Evolutionary conservation across 192 early-diverging fungal species (phyloP).

Genomic region (Gorgonomyces haynaldii): DNA sequence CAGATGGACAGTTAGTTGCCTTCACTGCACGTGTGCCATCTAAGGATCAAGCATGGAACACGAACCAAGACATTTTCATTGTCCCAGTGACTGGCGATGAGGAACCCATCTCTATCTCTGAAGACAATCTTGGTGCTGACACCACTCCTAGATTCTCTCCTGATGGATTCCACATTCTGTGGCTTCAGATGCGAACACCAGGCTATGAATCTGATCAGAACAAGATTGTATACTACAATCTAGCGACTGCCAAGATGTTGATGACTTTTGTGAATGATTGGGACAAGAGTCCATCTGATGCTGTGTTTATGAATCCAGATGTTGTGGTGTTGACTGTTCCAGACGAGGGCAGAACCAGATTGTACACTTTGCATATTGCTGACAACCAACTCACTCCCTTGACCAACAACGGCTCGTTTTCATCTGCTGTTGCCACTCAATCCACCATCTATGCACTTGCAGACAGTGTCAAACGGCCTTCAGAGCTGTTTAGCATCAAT

Average conservation of each 20-base stretch:
- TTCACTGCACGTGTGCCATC: constrained; percentile 60
- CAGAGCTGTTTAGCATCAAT: no score
- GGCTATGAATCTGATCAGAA: constrained; percentile 72
- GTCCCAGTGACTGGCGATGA: constrained; percentile 37
- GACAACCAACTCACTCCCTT: background rate
- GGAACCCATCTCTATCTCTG: constrained; percentile 31
- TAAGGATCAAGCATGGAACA: constrained; percentile 60
- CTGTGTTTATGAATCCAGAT: constrained; percentile 49
- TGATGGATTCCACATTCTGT: constrained; percentile 54
- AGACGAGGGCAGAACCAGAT: constrained; percentile 54
- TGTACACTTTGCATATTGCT: constrained; percentile 33
- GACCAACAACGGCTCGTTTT: background rate
- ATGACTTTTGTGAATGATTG: constrained; percentile 27
- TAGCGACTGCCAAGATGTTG: constrained; percentile 15
- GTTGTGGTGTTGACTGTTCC: constrained; percentile 49
- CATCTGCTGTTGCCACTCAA: background rate
- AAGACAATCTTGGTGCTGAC: constrained; percentile 43
- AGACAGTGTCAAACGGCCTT: constrained; percentile 69
- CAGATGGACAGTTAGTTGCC: constrained; percentile 50
- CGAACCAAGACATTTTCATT: constrained; percentile 59
- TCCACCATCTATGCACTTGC: constrained; percentile 35
- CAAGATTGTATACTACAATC: constrained; percentile 48
- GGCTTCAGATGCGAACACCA: constrained; percentile 59
- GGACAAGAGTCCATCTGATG: constrained; percentile 40
- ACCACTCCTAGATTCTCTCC: constrained; percentile 49